Evolutionary conservation across 495 filamentous ascomycete species (phyloP).

Genomic region (Neurospora sp.): DNA sequence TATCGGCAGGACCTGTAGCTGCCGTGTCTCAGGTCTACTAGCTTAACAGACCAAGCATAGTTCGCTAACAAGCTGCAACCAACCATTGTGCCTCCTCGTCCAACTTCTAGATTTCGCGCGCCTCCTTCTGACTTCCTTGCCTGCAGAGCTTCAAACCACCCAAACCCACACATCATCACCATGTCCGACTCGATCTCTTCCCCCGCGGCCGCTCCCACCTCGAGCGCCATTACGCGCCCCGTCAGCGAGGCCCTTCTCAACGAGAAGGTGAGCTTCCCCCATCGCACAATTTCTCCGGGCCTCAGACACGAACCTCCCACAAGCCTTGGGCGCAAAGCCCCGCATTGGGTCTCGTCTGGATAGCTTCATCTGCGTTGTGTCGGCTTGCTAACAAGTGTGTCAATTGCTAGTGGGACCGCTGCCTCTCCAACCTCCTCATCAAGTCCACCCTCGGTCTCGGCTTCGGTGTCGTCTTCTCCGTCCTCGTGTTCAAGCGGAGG

Average conservation of each 20-base stretch:
- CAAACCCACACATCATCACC: slow-evolving; percentile 7
- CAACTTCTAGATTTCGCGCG: not conserved
- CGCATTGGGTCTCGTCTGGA: not conserved
- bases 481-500: slow-evolving; percentile 92
- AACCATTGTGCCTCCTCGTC: not conserved
- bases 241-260: slow-evolving; percentile 91
- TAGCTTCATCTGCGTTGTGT: not conserved
- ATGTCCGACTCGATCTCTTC: slow-evolving; percentile 34
- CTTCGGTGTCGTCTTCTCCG: slow-evolving; percentile 96
- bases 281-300: not conserved
- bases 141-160: not conserved
- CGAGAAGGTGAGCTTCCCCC: slow-evolving; percentile 63
- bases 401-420: slow-evolving; percentile 78
- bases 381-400: slow-evolving; percentile 2
- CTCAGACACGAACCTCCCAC: not conserved
- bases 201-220: slow-evolving; percentile 9
- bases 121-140: not conserved
- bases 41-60: not conserved
- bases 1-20: not conserved
- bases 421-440: slow-evolving; percentile 91
- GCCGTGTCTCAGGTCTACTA: not conserved
- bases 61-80: not conserved
- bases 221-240: slow-evolving; percentile 48
- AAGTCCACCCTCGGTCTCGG: slow-evolving; percentile 87
- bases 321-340: not conserved